phyloP scores from a whole-genome alignment of 2,329 filamentous ascomycete species.

The Calonectria honghensis region DNA sequence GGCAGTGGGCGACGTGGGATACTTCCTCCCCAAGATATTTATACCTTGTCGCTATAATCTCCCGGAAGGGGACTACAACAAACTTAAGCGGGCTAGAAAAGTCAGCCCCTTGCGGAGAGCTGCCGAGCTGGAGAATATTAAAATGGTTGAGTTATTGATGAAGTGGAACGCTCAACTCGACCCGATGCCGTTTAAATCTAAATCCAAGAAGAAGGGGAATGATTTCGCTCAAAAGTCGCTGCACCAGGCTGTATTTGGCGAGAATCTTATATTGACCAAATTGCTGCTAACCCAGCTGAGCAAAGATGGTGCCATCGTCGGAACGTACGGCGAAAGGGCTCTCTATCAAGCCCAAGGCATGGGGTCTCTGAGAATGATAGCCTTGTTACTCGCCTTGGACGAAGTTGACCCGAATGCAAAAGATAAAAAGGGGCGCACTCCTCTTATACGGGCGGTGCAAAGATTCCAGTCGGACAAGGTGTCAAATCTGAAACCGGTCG shows the following conservation, averaged over 20 bases:
- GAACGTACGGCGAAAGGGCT: neutral
- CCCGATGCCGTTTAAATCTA: neutral
- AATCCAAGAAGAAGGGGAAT: neutral
- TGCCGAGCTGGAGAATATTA: neutral
- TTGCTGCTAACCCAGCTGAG: neutral
- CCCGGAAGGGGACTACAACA: neutral
- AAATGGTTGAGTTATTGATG: neutral
- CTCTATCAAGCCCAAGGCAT: neutral
- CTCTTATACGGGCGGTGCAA: neutral
- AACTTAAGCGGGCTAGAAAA: neutral
- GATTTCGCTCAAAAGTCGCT: neutral
- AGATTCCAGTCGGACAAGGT: neutral
- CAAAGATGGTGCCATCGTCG: neutral
- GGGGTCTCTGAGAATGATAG: neutral
- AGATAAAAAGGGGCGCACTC: neutral
- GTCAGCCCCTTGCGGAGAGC: neutral
- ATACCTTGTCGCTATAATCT: neutral
- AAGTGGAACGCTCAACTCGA: neutral
- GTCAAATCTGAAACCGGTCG: neutral
- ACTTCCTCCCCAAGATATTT: neutral
- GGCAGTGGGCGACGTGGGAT: neutral
- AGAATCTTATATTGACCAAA: neutral
- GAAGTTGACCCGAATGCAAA: neutral
- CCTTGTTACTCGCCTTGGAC: neutral
- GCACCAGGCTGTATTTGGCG: neutral